These are phyloP conservation scores for Cytospora piceicola DNA, from an alignment of 2,329 filamentous ascomycete species.

Conservation along the genomic window DNA sequence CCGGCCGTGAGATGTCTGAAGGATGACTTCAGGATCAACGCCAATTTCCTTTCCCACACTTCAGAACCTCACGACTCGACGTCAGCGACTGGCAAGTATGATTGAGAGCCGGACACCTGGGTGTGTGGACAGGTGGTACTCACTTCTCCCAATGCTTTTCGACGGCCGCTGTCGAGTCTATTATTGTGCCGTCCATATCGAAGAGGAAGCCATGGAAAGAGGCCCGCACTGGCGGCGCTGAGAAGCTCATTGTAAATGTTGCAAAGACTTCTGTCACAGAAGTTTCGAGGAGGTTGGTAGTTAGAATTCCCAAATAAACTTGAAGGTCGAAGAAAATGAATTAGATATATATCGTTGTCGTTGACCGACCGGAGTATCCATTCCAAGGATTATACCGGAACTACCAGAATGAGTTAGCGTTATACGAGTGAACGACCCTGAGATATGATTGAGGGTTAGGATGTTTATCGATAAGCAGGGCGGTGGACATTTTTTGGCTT, in stretches of 20 bases:
- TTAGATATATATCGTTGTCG: neutral
- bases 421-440: neutral
- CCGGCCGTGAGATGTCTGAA: conserved; percentile 89
- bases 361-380: conserved; percentile 3
- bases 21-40: conserved; percentile 80
- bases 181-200: conserved; percentile 83
- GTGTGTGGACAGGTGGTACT: conserved; percentile 35
- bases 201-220: conserved; percentile 65
- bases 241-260: conserved; percentile 39
- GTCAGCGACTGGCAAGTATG: conserved; percentile 11
- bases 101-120: neutral
- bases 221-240: conserved; percentile 49
- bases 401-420: conserved; percentile 21
- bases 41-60: conserved; percentile 84
- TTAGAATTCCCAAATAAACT: neutral
- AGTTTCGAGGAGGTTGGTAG: neutral
- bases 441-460: conserved; percentile 8
- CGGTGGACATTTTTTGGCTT: conserved; percentile 26
- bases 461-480: conserved; percentile 20
- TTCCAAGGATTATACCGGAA: conserved; percentile 15
- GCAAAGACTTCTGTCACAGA: neutral
- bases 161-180: conserved; percentile 78
- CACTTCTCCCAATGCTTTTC: conserved; percentile 77
- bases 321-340: neutral
- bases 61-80: neutral